These are phyloP conservation scores for Gracilaria vermiculophylla DNA, from an alignment of 23 red algal species.

Conservation along the genomic window DNA sequence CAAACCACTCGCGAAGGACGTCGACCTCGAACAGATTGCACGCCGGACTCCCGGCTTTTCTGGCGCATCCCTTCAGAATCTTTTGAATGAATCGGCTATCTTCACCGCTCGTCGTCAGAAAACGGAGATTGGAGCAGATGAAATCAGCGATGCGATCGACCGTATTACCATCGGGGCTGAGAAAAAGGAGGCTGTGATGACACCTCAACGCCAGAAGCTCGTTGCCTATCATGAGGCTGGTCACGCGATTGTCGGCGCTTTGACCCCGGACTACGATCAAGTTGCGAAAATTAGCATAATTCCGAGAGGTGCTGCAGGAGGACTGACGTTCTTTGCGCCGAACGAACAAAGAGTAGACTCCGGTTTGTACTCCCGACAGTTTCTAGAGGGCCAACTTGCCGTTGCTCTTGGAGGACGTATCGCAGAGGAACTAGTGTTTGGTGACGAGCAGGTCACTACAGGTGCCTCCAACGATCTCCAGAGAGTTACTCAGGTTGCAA, in stretches of 20 bases:
- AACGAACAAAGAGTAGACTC: slow-evolving; percentile 91
- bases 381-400: slow-evolving; percentile 89
- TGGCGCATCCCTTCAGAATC: slow-evolving; percentile 90
- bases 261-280: slow-evolving; percentile 97
- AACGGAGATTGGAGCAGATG: slow-evolving; percentile 89
- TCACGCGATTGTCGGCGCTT: slow-evolving; percentile 92
- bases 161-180: slow-evolving; percentile 92
- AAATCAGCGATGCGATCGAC: slow-evolving; percentile 92
- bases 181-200: slow-evolving; percentile 92
- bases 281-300: slow-evolving; percentile 97
- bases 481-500: slow-evolving; percentile 87
- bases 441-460: slow-evolving; percentile 86
- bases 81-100: slow-evolving; percentile 98
- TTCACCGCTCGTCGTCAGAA: slow-evolving; percentile 90
- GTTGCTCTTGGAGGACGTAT: slow-evolving; percentile 97
- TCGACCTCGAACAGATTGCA: slow-evolving; percentile 92
- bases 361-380: slow-evolving; percentile 94
- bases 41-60: slow-evolving; percentile 96
- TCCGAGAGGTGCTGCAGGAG: slow-evolving; percentile 94
- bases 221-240: slow-evolving; percentile 99
- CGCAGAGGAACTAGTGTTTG: slow-evolving; percentile 97
- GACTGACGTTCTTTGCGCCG: slow-evolving; percentile 97
- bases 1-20: slow-evolving; percentile 93
- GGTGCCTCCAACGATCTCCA: slow-evolving; percentile 97
- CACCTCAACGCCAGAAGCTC: slow-evolving; percentile 81